A percentile compares a stretch with the other conserved stretches of the same genome.
phyloP scores from a whole-genome alignment of 768 basidiomycete genomes.

The Amanita pallidorosea region DNA sequence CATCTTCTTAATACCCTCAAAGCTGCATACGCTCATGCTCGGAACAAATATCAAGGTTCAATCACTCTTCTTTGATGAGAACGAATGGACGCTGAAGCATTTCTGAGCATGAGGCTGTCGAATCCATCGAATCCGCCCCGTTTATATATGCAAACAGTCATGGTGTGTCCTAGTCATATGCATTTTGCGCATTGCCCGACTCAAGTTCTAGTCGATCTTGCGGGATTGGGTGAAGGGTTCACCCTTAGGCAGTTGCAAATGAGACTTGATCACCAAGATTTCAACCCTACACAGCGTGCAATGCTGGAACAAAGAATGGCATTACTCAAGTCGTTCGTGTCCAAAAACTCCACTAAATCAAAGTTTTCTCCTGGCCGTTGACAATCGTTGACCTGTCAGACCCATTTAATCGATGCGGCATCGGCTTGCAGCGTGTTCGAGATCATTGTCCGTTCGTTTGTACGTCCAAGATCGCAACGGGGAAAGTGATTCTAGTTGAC shows the following conservation, averaged over 20 bases:
- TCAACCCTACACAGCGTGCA: conserved; percentile 45
- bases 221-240: conserved; percentile 53
- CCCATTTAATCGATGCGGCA: conserved; percentile 56
- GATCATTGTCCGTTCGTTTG: conserved; percentile 54
- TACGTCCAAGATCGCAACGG: conserved; percentile 47
- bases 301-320: conserved; percentile 56
- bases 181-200: background rate
- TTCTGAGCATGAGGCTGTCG: conserved; percentile 66
- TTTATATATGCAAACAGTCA: conserved; percentile 59
- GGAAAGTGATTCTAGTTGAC: conserved; percentile 63
- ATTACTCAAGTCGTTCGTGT: conserved; percentile 48
- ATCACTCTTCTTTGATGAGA: conserved; percentile 42
- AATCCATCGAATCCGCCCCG: conserved; percentile 48
- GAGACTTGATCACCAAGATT: conserved; percentile 34
- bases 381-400: conserved; percentile 67
- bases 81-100: conserved; percentile 59
- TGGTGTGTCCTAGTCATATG: conserved; percentile 30
- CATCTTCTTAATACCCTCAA: conserved; percentile 49
- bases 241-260: conserved; percentile 38
- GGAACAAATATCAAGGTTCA: conserved; percentile 38
- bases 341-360: conserved; percentile 9
- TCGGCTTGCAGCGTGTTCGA: conserved; percentile 66
- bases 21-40: conserved; percentile 41
- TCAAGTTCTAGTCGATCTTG: conserved; percentile 31
- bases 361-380: conserved; percentile 49